Evolutionary conservation across 345 rosid species (phyloP), one percentile per base, ranked within the genome.

Genomic region (Gynandropsis gynandra): DNA sequence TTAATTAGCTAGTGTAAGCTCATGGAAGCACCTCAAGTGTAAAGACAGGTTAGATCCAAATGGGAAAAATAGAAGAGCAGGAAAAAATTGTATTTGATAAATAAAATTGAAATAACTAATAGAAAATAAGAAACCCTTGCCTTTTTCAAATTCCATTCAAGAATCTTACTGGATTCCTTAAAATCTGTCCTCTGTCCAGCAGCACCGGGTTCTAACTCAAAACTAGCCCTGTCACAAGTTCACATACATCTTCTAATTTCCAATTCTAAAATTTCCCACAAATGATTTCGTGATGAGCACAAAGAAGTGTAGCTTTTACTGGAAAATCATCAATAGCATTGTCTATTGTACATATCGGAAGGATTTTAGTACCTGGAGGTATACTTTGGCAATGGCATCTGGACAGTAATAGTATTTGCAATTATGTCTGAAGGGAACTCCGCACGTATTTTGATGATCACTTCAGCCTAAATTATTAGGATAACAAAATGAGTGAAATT

Each of bases 111-210:
- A 24, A 24, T 24, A 24, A 24, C 29, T 24, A 24, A 24, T n/a
- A 24, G 29, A 24, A 5, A 24, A 5, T 41, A 45, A 52, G 41
- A 55, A 55, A 37, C 54, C 19, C 67, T 76, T 63, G 45, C 97
- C 95, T 87, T 87, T 70, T 92, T 92, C 40, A 92, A 65, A 46
- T 67, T 76, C 98, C 98, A 92, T 71, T 92, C 98, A 32, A 92
- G 86, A 67, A 64, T 76, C 81, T 81, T 92, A 66, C 62, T 85
- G 63, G 77, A 67, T 64, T 87, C 98, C 70, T 81, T 85, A 73
- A 92, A 87, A 74, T 92, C 97, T 27, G 97, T 73, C 70, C 75
- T 80, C 66, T 92, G 97, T 57, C 95, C 98, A 66, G 70, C 51
- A 9, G 83, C 90, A 66, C 87, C 95, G 12, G 81, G 67, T 71